Evolutionary conservation across 2,329 filamentous ascomycete species (phyloP).

Genomic region (Zasmidium citrigriseum): DNA sequence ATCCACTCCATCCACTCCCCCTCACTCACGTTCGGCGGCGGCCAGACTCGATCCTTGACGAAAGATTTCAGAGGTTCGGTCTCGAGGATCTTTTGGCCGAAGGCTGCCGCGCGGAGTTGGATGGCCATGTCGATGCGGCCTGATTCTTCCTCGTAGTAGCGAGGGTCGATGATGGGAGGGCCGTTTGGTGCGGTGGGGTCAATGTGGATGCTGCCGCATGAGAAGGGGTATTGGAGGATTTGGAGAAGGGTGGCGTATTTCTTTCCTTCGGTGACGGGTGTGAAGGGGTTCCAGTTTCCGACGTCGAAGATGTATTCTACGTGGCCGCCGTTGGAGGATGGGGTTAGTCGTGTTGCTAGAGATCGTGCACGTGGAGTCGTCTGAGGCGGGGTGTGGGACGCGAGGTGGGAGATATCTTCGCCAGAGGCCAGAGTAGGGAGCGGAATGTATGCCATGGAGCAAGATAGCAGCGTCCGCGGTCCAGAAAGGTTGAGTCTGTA

Average conservation of each 20-base stretch:
- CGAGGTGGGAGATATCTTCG: slow-evolving; percentile 5
- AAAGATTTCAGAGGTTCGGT: slow-evolving; percentile 9
- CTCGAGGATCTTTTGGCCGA: slow-evolving; percentile 8
- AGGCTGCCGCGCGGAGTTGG: slow-evolving; percentile 5
- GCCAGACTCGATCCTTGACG: not conserved
- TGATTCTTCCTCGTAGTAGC: slow-evolving; percentile 25
- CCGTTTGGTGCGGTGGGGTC: slow-evolving; percentile 17
- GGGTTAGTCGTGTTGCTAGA: slow-evolving; percentile 3
- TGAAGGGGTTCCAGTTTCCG: not conserved
- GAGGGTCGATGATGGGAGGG: slow-evolving; percentile 29
- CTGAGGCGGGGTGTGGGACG: slow-evolving; percentile 16
- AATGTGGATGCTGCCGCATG: slow-evolving; percentile 30
- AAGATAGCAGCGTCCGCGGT: slow-evolving; percentile 13
- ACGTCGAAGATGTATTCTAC: slow-evolving; percentile 4
- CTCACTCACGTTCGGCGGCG: slow-evolving; percentile 9
- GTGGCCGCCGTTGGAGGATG: not conserved
- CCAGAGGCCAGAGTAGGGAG: not conserved
- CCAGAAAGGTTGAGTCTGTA: slow-evolving; percentile 2
- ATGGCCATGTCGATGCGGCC: slow-evolving; percentile 12
- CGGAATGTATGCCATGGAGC: slow-evolving; percentile 26
- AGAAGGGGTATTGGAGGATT: slow-evolving; percentile 21
- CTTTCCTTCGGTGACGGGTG: not conserved
- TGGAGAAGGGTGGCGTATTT: slow-evolving; percentile 1
- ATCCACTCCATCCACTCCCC: slow-evolving; percentile 16
- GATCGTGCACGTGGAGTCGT: slow-evolving; percentile 3